Conservation (phyloP, 768 basidiomycete genomes). For the Hygrocybe coccinea region DNA sequence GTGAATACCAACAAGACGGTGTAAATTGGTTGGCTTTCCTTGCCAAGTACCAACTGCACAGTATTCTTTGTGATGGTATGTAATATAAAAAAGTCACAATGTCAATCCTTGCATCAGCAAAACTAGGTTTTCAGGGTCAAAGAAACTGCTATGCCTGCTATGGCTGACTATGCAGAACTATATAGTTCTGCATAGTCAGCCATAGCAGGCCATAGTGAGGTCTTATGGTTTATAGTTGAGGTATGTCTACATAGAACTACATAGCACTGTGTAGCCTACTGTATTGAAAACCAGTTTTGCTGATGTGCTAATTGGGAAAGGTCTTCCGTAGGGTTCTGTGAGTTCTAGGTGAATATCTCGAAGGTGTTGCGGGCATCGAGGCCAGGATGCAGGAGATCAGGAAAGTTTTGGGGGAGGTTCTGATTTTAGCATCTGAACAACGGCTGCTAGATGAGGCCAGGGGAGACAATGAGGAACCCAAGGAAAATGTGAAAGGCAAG, state of each 20-base stretch:
- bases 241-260: too few relatives aligned
- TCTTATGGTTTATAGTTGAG: too few relatives aligned
- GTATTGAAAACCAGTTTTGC: too few relatives aligned
- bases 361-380: conserved; percentile 60
- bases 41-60: conserved; percentile 95
- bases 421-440: conserved; percentile 89
- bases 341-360: conserved; percentile 97
- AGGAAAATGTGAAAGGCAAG: conserved; percentile 46
- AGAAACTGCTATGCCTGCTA: too few relatives aligned
- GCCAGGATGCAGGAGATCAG: conserved; percentile 72
- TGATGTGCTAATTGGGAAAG: conserved; percentile 94
- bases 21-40: conserved; percentile 99
- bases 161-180: too few relatives aligned
- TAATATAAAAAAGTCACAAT: conserved; percentile 5
- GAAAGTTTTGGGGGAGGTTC: conserved; percentile 91
- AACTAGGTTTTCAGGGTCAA: too few relatives aligned
- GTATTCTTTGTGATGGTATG: conserved; percentile 94
- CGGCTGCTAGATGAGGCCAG: conserved; percentile 71
- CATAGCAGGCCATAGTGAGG: too few relatives aligned
- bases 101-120: too few relatives aligned
- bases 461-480: conserved; percentile 41
- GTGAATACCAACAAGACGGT: conserved; percentile 97
- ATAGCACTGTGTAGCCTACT: too few relatives aligned
- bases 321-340: conserved; percentile 95
- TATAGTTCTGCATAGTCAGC: too few relatives aligned